Evolutionary conservation across 1,139 yeast genomes (phyloP).

Genomic region (Debaryomyces sp.): DNA sequence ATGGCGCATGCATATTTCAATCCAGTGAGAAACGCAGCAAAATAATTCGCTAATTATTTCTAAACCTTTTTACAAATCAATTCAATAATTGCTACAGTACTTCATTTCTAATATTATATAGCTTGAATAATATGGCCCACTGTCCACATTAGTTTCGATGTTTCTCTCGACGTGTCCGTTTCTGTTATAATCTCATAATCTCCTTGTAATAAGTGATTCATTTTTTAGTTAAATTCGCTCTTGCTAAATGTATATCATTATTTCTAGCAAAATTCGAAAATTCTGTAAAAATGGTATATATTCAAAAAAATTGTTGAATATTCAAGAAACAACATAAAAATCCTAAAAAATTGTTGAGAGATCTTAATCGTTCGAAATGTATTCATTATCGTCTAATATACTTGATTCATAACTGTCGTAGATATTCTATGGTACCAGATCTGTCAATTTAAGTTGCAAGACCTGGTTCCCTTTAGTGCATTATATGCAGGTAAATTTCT

Average conservation of each 20-base stretch:
- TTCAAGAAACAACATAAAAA: no score
- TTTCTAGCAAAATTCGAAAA: no score
- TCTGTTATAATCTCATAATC: not conserved
- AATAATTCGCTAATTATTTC: not conserved
- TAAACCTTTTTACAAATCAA: not conserved
- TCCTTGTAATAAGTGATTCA: not conserved
- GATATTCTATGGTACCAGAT: no score
- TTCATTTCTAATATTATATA: not conserved
- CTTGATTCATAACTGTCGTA: not conserved
- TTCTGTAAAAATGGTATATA: no score
- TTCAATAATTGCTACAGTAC: not conserved
- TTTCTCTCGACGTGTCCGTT: not conserved
- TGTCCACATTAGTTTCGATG: not conserved
- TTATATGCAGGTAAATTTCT: conserved; percentile 6
- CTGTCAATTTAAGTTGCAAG: not conserved
- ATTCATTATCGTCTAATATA: not conserved
- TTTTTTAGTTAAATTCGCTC: not conserved
- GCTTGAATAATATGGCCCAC: not conserved
- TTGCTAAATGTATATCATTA: not conserved
- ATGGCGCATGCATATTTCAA: conserved; percentile 80
- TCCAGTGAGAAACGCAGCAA: conserved; percentile 22
- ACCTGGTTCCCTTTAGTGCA: not conserved
- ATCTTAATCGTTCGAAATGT: not conserved
- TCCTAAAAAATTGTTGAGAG: not conserved
- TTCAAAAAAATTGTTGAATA: no score